Evolutionary conservation across 2,329 filamentous ascomycete genomes (phyloP), one percentile per base, ranked within the genome.

Genomic region (Trichoderma atrobrunneum): DNA sequence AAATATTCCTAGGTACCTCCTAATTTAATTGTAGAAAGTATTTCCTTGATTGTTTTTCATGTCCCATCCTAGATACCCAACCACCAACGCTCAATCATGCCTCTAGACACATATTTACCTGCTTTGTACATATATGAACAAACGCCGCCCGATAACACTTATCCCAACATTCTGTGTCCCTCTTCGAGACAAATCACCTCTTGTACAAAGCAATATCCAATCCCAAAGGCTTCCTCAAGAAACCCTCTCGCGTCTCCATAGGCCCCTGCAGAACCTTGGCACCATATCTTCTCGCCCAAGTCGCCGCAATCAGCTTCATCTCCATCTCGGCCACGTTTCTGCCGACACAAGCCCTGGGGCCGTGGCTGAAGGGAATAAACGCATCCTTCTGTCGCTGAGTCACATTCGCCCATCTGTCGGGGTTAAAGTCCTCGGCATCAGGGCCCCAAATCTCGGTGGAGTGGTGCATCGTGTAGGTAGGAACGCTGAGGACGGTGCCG

Each of bases 321-420:
- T 97, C 93, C 93, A 97, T 95, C 85, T 96, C 93, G 0, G 94
- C 94, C 5, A 97, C 91, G 73, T 97, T 96, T 39, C 93, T 82
- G 0, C 93, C 93, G 0, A 96, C 92, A 72, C 91, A 93, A 0
- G 90, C 86, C 7, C 91, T 82, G 0, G 92, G 90, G 0, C 91
- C 91, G 43, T 90, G 84, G 74, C 90, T 93, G 77, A 96, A 97
- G 0, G 92, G 91, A 57, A 93, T 91, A 72, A 93, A 94, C 0
- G 90, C 90, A 32, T 87, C 88, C 84, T 93, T 93, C 81, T 95
- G 93, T 60, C 87, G 81, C 1, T 89, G 76, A 0, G 91, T 94
- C 1, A 88, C 75, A 0, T 77, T 80, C 14, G 86, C 85, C 93
- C 93, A 97, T 21, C 93, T 85, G 80, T 94, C 93, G 0, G 93